A percentile compares a stretch with the other conserved stretches of the same genome.
These are phyloP conservation scores for Aspergillus quadrilineatus DNA, from an alignment of 2,329 filamentous ascomycete species.

Conservation along the genomic window DNA sequence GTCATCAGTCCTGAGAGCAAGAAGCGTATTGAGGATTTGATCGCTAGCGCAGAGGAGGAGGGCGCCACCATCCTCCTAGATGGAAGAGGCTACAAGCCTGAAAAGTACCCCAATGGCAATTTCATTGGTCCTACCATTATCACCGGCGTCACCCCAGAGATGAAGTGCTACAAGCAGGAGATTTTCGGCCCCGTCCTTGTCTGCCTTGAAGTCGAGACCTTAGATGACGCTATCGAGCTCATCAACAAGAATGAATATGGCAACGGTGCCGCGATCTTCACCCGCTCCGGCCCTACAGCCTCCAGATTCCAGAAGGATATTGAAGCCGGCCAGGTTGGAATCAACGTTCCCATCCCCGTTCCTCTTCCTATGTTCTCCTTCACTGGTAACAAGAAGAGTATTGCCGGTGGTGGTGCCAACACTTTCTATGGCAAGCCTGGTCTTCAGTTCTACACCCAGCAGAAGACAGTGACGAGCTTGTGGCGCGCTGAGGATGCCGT, in stretches of 20 bases:
- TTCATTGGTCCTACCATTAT: conserved; percentile 67
- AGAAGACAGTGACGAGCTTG: conserved; percentile 93
- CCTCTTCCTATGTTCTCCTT: conserved; percentile 63
- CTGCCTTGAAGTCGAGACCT: conserved; percentile 59
- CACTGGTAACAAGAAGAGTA: conserved; percentile 78
- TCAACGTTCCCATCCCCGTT: conserved; percentile 67
- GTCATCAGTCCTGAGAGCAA: conserved; percentile 64
- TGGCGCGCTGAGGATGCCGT: conserved; percentile 87
- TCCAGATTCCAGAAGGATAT: conserved; percentile 64
- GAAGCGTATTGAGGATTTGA: conserved; percentile 63
- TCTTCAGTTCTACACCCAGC: conserved; percentile 91
- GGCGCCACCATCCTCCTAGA: conserved; percentile 65
- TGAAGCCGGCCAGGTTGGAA: conserved; percentile 65
- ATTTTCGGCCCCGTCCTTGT: conserved; percentile 68
- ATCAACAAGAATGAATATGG: conserved; percentile 68
- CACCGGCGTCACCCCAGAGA: conserved; percentile 63
- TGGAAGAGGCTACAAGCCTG: conserved; percentile 59
- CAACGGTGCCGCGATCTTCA: conserved; percentile 67
- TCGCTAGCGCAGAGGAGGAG: conserved; percentile 61
- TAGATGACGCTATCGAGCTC: conserved; percentile 62
- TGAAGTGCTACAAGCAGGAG: conserved; percentile 66
- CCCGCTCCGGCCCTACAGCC: conserved; percentile 60
- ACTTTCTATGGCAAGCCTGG: conserved; percentile 96
- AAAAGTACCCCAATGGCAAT: conserved; percentile 66
- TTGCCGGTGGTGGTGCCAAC: conserved; percentile 87